Evolutionary conservation across 208 protist genomes (phyloP).

Genomic region (Leishmania arabica): DNA sequence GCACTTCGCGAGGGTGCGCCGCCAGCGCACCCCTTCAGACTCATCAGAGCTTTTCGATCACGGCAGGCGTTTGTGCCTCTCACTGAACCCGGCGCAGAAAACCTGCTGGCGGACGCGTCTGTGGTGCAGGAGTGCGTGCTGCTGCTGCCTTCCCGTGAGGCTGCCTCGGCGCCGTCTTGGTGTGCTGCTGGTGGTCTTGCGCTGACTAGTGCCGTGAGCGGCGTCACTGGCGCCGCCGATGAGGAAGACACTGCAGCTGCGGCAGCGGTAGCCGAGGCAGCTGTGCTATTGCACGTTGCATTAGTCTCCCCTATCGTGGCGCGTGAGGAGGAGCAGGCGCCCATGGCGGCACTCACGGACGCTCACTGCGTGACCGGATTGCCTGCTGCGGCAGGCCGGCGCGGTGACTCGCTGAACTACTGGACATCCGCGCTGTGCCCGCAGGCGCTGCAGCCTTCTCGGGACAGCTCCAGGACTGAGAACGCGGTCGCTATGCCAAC

Average conservation of each 20-base stretch:
- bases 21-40: neutral
- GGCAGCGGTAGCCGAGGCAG: neutral
- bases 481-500: no score
- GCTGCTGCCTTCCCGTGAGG: neutral
- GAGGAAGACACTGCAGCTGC: neutral
- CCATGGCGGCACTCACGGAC: neutral
- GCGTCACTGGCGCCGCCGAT: no score
- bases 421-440: slow-evolving; percentile 23
- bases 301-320: neutral
- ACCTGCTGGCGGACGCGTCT: neutral
- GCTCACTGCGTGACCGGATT: neutral
- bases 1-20: neutral
- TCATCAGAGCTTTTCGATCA: neutral
- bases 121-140: slow-evolving; percentile 7
- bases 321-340: neutral
- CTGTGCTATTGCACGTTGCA: neutral
- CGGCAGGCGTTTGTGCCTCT: neutral
- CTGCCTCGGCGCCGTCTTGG: neutral
- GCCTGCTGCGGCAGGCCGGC: neutral
- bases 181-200: neutral
- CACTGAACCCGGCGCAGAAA: slow-evolving; percentile 1
- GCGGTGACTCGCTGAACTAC: slow-evolving; percentile 11
- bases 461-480: neutral
- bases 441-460: neutral
- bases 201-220: neutral